Conservation (phyloP, 2,329 filamentous ascomycete species). For the Hymenoscyphus scutula region DNA sequence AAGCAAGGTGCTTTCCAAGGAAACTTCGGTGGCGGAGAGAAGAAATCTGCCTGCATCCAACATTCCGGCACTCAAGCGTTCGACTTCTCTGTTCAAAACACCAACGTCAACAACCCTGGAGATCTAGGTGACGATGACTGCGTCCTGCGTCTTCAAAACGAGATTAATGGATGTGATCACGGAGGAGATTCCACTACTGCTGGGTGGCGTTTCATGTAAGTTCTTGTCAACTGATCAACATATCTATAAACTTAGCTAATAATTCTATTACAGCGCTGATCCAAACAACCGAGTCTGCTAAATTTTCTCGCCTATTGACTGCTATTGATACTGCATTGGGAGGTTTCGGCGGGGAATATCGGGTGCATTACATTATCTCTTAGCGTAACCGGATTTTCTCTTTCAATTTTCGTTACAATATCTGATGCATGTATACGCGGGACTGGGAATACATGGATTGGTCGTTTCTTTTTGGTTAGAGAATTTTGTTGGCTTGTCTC, state of each 20-base stretch:
- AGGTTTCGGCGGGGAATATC: not conserved
- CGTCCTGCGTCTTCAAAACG: not conserved
- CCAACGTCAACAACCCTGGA: not conserved
- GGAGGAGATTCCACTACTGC: not conserved
- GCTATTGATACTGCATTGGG: not conserved
- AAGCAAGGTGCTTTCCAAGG: not conserved
- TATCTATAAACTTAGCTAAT: not conserved
- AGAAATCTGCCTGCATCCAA: not conserved
- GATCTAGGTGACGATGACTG: not conserved
- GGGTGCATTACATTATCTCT: not conserved
- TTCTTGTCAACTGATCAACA: not conserved
- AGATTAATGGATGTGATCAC: not conserved
- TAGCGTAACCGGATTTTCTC: not conserved
- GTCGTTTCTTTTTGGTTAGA: not conserved
- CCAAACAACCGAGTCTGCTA: not conserved
- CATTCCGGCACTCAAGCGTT: not conserved
- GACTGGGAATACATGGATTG: not conserved
- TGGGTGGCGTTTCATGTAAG: not conserved
- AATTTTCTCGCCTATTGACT: not conserved
- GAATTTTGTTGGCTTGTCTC: not conserved
- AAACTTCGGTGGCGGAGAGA: not conserved
- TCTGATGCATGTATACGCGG: not conserved
- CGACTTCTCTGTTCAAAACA: not conserved
- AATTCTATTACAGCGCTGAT: not conserved
- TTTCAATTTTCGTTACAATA: not conserved